phyloP scores from a whole-genome alignment of 352 stramenopile genomes.

The Phytophthora pseudosyringae region DNA sequence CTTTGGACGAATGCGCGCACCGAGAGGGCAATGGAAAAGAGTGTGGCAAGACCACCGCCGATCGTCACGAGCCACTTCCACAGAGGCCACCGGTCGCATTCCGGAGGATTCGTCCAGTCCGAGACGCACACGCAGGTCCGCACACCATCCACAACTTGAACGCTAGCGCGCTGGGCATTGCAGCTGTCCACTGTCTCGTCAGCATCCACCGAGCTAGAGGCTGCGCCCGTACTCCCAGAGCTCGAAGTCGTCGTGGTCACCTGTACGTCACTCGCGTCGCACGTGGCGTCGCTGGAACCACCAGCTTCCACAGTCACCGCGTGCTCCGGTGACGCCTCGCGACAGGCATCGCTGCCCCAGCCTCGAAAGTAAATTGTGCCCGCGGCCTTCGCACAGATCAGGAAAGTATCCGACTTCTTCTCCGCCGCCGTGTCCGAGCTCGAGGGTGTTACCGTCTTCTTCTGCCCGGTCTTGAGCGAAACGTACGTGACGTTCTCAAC shows the following conservation, averaged over 20 bases:
- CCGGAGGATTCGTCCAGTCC: conserved; percentile 65
- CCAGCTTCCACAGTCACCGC: conserved; percentile 48
- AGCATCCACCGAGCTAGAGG: conserved; percentile 18
- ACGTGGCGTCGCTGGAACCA: conserved; percentile 34
- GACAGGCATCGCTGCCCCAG: conserved; percentile 63
- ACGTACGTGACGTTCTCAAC: conserved; percentile 71
- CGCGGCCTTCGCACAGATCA: conserved; percentile 61
- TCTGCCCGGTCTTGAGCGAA: conserved; percentile 62
- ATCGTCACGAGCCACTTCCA: conserved; percentile 72
- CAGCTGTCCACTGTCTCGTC: conserved; percentile 48
- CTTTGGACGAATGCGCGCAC: conserved; percentile 54
- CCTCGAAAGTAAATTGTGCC: conserved; percentile 67
- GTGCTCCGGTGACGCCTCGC: conserved; percentile 54
- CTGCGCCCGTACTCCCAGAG: conserved; percentile 11
- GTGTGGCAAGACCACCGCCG: conserved; percentile 53
- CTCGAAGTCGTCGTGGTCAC: conserved; percentile 7
- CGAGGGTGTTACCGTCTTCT: conserved; percentile 66
- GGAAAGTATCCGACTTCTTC: conserved; percentile 49
- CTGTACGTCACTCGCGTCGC: conserved; percentile 24
- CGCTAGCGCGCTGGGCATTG: conserved; percentile 57
- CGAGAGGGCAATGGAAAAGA: conserved; percentile 62
- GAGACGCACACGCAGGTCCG: conserved; percentile 60
- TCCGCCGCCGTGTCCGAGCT: conserved; percentile 41
- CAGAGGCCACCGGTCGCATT: conserved; percentile 53
- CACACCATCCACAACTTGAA: conserved; percentile 46